Evolutionary conservation across 495 filamentous ascomycete genomes (phyloP), one percentile per base, ranked within the genome.

Genomic region (Lichina pygmaea): DNA sequence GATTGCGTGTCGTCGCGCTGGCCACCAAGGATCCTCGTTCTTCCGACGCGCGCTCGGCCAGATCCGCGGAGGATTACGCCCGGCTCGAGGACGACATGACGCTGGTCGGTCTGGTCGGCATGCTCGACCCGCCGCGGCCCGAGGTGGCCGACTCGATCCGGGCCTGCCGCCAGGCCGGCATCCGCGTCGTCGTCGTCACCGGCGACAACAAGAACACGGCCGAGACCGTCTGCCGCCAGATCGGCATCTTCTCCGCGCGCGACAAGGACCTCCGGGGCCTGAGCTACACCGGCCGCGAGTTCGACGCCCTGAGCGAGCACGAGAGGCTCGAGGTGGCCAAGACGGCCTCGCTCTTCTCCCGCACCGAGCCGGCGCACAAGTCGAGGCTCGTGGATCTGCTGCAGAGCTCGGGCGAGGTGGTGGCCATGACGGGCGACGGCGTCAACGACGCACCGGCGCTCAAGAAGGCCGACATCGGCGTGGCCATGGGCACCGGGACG

Each of bases 341-440:
- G 63, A 73, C 63, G 32, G 91, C 86, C 3, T 86, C 78, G 38
- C 66, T 99, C 9, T 95, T 99, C 67, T 95, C 91, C n/a, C 75
- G 91, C 44, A 92, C 89, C 30, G 91, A 99, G 60, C 91, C 91
- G 37, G 68, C 66, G 31, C 91, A 99, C 67, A 99, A 99, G 67
- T 86, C 80, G 7, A 82, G 79, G 61, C 73, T 99, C 31, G 86
- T 99, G 40, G 91, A 99, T 60, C 75, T 95, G 32, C 78, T 99
- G 47, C 91, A 99, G 60, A 80, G 80, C 30, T 64, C 80, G 50
- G 81, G 83, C 50, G 82, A 95, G 57, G 91, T 99, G 31, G 91
- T 99, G 48, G 91, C 91, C 50, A 99, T 99, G 91, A 99, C 91
- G 48, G 91, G 91, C 52, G 91, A 99, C 58, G 91, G 91, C 57